Evolutionary conservation across 1,139 yeast species (phyloP), one percentile per base, ranked within the genome.

Genomic region (Candida anutae): DNA sequence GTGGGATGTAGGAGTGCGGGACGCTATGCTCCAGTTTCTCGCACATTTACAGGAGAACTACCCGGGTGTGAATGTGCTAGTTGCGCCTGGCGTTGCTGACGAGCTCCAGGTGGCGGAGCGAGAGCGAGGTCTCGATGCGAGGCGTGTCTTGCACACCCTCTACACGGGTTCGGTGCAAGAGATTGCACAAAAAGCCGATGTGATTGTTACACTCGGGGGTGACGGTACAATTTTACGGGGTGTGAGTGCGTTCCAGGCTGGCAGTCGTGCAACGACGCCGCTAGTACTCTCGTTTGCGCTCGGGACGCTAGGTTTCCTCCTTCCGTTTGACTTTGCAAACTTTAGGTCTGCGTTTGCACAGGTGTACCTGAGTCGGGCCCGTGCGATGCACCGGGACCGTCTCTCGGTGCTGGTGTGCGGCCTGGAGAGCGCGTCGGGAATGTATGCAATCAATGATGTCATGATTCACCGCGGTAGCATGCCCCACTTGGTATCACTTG

Each of bases 221-320:
- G 98, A 88, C 50, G 98, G 97, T 8, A 88, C 97, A 0, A 85
- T 88, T 36, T 55, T 88, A 26, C 70, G 82, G 34, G 90, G 88
- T 0, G 77, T 71, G 2, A 64, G 73, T 15, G 52, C 64, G 26
- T 88, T 88, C 49, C 75, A 76, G 35, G 76, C 76, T 43, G 66
- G 66, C 5, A 20, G 13, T 20, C n/a, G n/a, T n/a, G 8, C 9
- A 8, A 60, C 66, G 16, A 94, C 85, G 3, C 95, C 96, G 1
- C 98, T 97, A 0, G 83, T 88, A 0, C 57, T 88, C 28, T 78
- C 94, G 23, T 87, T 85, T 50, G 83, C 95, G 1, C 58, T 88
- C 58, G 98, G 98, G 0, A 87, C 97, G 0, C 55, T 88, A 22
- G 98, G 98, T 14, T 88, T 88, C 47, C 55, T 88, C 23, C 62